A percentile compares a stretch with the other conserved stretches of the same genome.
Conservation (phyloP, 345 rosid species). For the Sonneratia caseolaris region DNA sequence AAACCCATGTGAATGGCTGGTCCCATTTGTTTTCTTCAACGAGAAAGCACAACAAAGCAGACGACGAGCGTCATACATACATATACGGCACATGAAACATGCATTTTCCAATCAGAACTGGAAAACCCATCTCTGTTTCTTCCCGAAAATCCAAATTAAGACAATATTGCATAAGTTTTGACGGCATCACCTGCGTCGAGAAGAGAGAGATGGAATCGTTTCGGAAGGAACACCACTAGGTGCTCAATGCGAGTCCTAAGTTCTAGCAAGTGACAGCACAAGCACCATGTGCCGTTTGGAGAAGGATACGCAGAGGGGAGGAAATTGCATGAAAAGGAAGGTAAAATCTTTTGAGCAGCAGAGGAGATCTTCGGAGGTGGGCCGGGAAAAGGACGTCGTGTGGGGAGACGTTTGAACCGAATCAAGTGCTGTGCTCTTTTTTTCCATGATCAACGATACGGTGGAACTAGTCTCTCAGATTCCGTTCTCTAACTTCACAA, state of each 20-base stretch:
- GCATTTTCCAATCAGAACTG: background rate
- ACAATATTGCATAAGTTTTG: background rate
- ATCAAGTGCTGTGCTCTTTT: background rate
- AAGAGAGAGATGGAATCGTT: background rate
- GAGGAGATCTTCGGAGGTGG: constrained; percentile 16
- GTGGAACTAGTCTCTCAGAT: background rate
- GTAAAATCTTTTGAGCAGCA: constrained; percentile 5
- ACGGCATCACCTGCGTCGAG: background rate
- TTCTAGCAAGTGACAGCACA: background rate
- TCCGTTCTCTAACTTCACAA: background rate
- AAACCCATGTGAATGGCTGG: background rate
- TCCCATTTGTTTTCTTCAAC: background rate
- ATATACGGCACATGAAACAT: background rate
- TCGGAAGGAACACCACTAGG: background rate
- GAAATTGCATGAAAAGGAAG: constrained; percentile 16
- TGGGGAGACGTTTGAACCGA: background rate
- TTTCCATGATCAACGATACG: constrained; percentile 6
- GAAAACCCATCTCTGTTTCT: background rate
- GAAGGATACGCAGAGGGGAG: background rate
- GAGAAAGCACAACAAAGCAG: background rate
- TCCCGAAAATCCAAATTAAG: background rate
- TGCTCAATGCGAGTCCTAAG: background rate
- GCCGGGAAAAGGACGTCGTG: constrained; percentile 1
- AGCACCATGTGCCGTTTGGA: background rate
- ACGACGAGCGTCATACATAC: background rate